phyloP scores from a whole-genome alignment of 257 asterid species.

The Nicotiana noctiflora region DNA sequence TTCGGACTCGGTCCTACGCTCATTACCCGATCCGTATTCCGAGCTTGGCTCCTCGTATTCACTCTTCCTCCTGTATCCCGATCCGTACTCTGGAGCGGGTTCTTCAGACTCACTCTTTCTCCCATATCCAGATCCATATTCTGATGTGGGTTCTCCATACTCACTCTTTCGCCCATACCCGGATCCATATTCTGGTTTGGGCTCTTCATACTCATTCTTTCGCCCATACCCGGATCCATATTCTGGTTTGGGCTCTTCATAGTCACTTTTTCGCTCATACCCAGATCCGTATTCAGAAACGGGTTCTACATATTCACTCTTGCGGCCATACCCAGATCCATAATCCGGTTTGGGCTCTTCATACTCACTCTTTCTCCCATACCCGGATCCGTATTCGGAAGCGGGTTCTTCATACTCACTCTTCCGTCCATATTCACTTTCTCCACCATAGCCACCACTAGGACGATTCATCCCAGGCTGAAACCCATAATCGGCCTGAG shows the following conservation, averaged over 20 bases:
- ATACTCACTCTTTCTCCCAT: slow-evolving; percentile 26
- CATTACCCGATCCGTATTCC: slow-evolving; percentile 19
- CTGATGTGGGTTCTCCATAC: slow-evolving; percentile 13
- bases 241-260: slow-evolving; percentile 12
- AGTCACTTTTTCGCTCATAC: slow-evolving; percentile 12
- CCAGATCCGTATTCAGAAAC: slow-evolving; percentile 9
- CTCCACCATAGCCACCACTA: slow-evolving; percentile 18
- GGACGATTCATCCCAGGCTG: slow-evolving; percentile 38
- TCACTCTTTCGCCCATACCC: slow-evolving; percentile 29
- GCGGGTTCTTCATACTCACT: slow-evolving; percentile 21
- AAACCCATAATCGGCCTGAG: slow-evolving; percentile 35
- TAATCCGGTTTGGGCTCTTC: slow-evolving; percentile 17
- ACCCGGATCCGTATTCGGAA: slow-evolving; percentile 32
- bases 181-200: slow-evolving; percentile 23
- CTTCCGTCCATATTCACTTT: slow-evolving; percentile 19
- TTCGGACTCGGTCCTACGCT: neutral
- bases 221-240: slow-evolving; percentile 25
- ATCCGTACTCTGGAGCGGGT: slow-evolving; percentile 5
- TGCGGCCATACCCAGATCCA: slow-evolving; percentile 27
- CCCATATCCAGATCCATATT: slow-evolving; percentile 14
- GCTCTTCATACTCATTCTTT: slow-evolving; percentile 15
- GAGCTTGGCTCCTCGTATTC: slow-evolving; percentile 18
- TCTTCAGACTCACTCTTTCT: slow-evolving; percentile 20
- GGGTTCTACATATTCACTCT: slow-evolving; percentile 2
- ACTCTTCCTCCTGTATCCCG: slow-evolving; percentile 22